Evolutionary conservation across 176 grass and related monocot species (phyloP).

Genomic region (Thalia dealbata): DNA sequence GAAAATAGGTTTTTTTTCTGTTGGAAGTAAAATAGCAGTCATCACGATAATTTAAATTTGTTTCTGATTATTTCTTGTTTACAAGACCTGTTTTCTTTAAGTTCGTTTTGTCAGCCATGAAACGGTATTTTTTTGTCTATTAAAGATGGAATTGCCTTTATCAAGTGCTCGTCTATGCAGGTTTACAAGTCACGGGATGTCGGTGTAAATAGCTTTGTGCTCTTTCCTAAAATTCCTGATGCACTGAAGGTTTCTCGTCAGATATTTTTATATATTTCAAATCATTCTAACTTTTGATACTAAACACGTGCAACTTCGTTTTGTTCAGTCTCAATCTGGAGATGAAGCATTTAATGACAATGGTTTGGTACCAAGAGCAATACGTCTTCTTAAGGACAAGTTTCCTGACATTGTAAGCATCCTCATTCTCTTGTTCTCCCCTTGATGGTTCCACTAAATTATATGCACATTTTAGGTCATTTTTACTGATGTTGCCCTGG

Average conservation of each 20-base stretch:
- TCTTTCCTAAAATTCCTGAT: conserved; percentile 98
- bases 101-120: neutral
- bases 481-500: conserved; percentile 91
- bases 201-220: conserved; percentile 85
- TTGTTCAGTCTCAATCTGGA: conserved; percentile 56
- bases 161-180: conserved; percentile 30
- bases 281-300: conserved; percentile 8
- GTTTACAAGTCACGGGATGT: conserved; percentile 91
- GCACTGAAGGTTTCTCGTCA: conserved; percentile 63
- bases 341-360: conserved; percentile 90
- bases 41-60: no score
- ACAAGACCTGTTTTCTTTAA: neutral
- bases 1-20: no score
- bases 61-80: neutral
- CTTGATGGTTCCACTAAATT: neutral
- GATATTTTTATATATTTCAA: conserved; percentile 2
- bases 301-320: conserved; percentile 12
- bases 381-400: conserved; percentile 86
- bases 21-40: no score
- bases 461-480: conserved; percentile 41
- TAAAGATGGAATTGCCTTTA: neutral
- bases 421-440: neutral
- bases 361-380: conserved; percentile 76
- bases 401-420: conserved; percentile 82
- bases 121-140: neutral